Base-by-base conservation (phyloP, 2,329 filamentous ascomycete genomes). In the Calycina marina region DNA sequence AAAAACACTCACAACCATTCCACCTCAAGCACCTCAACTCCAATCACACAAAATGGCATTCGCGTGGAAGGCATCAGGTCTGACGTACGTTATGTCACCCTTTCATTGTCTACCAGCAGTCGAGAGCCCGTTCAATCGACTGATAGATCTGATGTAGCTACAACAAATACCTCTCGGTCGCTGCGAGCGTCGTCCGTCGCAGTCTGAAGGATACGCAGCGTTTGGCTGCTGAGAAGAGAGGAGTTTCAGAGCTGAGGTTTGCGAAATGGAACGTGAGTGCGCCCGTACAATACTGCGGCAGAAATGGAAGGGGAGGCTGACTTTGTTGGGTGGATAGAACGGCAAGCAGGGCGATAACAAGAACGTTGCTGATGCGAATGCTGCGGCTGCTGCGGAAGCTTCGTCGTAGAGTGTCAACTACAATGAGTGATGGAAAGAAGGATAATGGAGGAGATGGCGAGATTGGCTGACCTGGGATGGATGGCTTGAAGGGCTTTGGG, bases 81-180 rank as follows among this genome's bases (percentile, higher is more conserved):
- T 96, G 59, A 92, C 50, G 52, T 54, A 53, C 25, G 50, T 48
- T 17, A 8, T 18, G 4, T 16, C 26, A 12, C n/a, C 12, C 28
- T n/a, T 33, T 15, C 12, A 18, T 18, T n/a, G 17, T 17, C 16
- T 27, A 13, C 28, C 14, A 6, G 6, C 12, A 12, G 28, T 8
- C 34, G 39, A 46, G 40, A 40, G 46, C 51, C 38, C 14, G 13
- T 20, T 6, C 31, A 24, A 30, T 18, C 20, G 14, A 31, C 18
- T 13, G 13, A 16, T 14, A 30, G 28, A 35, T 37, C 40, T 26
- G 32, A 35, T 52, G 57, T 60, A 98, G 90, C 67, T 98, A 98
- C 83, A 98, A 98, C 79, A 90, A 86, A 68, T 96, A 94, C 77
- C 77, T 98, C 58, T 77, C 86, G 56, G 74, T 98, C 65, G 85